Base-by-base conservation (phyloP, 1,284 basidiomycete species). In the Schizopora paradoxa region DNA sequence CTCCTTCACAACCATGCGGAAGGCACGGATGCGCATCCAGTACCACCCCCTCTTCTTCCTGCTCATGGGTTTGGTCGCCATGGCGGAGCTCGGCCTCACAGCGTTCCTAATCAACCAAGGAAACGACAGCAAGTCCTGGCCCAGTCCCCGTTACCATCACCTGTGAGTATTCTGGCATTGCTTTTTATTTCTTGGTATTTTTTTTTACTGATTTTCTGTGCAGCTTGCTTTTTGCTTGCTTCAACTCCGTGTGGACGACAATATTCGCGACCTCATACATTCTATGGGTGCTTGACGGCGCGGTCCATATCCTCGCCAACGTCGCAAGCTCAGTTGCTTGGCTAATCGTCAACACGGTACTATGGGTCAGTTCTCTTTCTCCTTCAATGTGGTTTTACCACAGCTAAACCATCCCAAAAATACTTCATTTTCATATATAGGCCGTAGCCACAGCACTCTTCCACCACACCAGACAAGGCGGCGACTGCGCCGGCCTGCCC, bases 321-420 rank as follows among this genome's bases (percentile, higher is more conserved):
- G 68, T 87, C 22, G 82, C 85, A 16, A 84, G 82, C 54, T 87
- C 85, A n/a, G 71, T 85, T 13, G 60, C 81, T 40, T 88, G 85
- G 85, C 64, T 87, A 19, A 60, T 77, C 19, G 57, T 80, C 31
- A 84, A 84, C 2, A 68, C 73, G 5, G 59, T 74, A 4, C 58
- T 86, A 57, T 88, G 85, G 85, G 84, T 82, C 51, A 49, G 70
- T 60, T 11, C 18, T 16, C 33, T 10, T 35, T 23, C 22, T 32
- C n/a, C 18, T 14, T 26, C 13, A 16, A 10, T 6, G 11, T 13
- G 36, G 11, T 21, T 13, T 16, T 25, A 8, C 16, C 22, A 4
- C 33, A 16, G 25, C 23, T n/a, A n/a, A n/a, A n/a, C n/a, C n/a
- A n/a, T n/a, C n/a, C n/a, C n/a, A n/a, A n/a, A n/a, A n/a, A n/a